Evolutionary conservation across 106 monocot genomes (phyloP).

Genomic region (Alisma plantagoaquatica): DNA sequence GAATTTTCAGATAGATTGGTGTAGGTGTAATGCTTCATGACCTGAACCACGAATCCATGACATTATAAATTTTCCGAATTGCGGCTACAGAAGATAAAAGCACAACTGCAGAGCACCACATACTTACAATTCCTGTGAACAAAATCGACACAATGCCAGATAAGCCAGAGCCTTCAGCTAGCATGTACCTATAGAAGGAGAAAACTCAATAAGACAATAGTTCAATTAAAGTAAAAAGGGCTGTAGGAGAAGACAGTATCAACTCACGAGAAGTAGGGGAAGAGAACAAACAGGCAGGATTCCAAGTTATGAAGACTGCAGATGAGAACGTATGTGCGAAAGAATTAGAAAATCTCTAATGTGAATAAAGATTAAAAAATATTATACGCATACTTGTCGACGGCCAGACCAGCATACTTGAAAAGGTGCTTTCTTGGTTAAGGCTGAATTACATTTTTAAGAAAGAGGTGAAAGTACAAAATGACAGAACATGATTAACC

Average conservation of each 20-base stretch:
- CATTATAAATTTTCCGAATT: background rate
- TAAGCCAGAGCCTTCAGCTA: conserved; percentile 88
- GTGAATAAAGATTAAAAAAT: background rate
- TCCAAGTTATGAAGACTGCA: conserved; percentile 92
- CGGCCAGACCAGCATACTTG: conserved; percentile 90
- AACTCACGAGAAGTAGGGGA: conserved; percentile 99
- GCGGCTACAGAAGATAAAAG: background rate
- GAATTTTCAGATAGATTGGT: conserved; percentile 95
- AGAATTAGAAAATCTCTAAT: no score
- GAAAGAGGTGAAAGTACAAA: no score
- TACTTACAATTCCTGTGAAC: conserved; percentile 96
- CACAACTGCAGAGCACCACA: background rate
- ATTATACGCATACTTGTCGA: conserved; percentile 74
- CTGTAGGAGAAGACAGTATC: background rate
- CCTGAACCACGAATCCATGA: no score
- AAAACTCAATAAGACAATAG: background rate
- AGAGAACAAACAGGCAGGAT: conserved; percentile 96
- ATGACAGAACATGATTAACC: no score
- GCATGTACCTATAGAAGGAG: conserved; percentile 72
- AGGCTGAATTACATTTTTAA: no score
- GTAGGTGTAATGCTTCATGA: conserved; percentile 94
- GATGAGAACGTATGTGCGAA: no score
- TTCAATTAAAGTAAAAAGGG: background rate
- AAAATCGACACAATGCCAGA: conserved; percentile 98
- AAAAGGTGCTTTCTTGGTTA: conserved; percentile 79